phyloP scores from a whole-genome alignment of 768 basidiomycete genomes.

The Tricholoma sp. region DNA sequence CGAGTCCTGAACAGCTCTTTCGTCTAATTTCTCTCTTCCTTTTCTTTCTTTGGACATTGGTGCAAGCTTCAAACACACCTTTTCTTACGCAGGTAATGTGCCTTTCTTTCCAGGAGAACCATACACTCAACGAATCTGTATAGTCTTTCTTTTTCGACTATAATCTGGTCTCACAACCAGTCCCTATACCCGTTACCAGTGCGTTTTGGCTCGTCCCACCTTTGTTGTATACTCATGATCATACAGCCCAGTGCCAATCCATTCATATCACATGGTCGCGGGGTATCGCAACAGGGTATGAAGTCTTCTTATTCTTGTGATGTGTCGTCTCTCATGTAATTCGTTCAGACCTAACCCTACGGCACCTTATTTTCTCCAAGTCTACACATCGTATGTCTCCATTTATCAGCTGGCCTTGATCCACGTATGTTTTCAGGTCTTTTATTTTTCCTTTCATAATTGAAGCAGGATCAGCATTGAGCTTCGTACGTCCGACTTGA shows the following conservation, averaged over 20 bases:
- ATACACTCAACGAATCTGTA: neutral
- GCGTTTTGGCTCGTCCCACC: neutral
- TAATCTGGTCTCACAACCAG: slow-evolving; percentile 27
- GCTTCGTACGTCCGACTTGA: slow-evolving; percentile 36
- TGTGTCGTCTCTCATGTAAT: slow-evolving; percentile 6
- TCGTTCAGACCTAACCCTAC: slow-evolving; percentile 43
- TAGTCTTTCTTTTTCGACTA: slow-evolving; percentile 45
- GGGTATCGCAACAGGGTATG: slow-evolving; percentile 35
- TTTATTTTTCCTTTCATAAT: slow-evolving; percentile 50
- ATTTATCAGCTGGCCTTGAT: neutral
- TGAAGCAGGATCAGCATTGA: slow-evolving; percentile 39
- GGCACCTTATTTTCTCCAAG: slow-evolving; percentile 54
- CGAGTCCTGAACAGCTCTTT: neutral
- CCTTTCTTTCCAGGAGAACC: neutral
- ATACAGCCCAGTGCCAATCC: slow-evolving; percentile 39
- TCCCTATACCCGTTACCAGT: slow-evolving; percentile 38
- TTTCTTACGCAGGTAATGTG: slow-evolving; percentile 11
- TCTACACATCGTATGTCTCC: slow-evolving; percentile 53
- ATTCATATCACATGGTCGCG: slow-evolving; percentile 40
- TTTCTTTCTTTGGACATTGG: neutral
- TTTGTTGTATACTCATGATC: slow-evolving; percentile 1
- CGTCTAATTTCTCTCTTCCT: neutral
- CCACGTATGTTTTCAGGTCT: slow-evolving; percentile 25
- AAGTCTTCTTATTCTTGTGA: neutral
- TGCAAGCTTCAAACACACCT: slow-evolving; percentile 8